Conservation (phyloP, 805 yeast species). For the Kodamaea lidongshanica region DNA sequence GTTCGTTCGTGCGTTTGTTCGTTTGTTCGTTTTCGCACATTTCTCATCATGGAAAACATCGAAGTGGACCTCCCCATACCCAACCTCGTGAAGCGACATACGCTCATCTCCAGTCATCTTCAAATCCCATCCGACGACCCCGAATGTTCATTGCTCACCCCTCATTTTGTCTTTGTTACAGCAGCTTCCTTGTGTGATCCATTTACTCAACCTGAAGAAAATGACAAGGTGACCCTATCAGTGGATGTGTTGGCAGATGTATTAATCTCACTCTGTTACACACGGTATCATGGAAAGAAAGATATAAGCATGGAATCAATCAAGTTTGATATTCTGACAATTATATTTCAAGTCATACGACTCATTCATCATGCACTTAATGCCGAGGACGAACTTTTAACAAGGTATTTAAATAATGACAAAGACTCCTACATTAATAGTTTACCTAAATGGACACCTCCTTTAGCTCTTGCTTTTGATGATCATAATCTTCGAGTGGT, state of each 20-base stretch:
- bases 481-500: conserved; percentile 21
- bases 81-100: conserved; percentile 6
- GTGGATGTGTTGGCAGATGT: conserved; percentile 50
- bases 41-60: too few species aligned
- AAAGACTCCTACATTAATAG: conserved; percentile 20
- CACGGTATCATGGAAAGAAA: conserved; percentile 9
- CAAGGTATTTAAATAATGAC: conserved; percentile 39
- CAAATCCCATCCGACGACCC: conserved; percentile 2
- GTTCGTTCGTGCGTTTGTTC: too few species aligned
- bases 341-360: conserved; percentile 33
- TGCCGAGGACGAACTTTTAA: conserved; percentile 36
- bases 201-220: conserved; percentile 62
- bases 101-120: conserved; percentile 4
- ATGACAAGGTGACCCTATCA: conserved; percentile 47
- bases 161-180: conserved; percentile 8
- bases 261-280: conserved; percentile 36
- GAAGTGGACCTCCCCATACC: too few species aligned
- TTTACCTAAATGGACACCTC: conserved; percentile 25
- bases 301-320: conserved; percentile 18
- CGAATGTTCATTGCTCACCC: conserved; percentile 5
- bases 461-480: conserved; percentile 10
- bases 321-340: conserved; percentile 30
- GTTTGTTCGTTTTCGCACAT: too few species aligned
- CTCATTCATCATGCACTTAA: conserved; percentile 30
- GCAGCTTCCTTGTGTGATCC: conserved; percentile 45